Evolutionary conservation across 495 filamentous ascomycete genomes (phyloP).

Genomic region (Saxophila tyrrhenica): DNA sequence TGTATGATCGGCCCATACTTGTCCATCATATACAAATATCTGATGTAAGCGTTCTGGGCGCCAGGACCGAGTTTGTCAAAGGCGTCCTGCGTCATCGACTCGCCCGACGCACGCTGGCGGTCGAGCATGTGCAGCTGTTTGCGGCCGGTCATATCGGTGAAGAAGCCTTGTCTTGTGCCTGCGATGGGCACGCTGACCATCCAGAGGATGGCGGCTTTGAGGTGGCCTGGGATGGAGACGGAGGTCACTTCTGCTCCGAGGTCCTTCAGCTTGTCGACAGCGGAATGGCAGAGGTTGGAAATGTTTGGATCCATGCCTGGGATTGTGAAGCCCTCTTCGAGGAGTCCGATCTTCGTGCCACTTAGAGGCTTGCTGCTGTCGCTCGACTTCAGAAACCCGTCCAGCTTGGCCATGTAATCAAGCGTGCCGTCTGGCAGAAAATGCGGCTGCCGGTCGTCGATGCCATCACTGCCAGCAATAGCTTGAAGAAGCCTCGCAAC

Average conservation of each 20-base stretch:
- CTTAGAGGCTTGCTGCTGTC: slow-evolving; percentile 35
- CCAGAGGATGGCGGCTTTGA: slow-evolving; percentile 3
- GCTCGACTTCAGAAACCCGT: background rate
- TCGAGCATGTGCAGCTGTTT: slow-evolving; percentile 6
- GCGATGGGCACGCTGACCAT: background rate
- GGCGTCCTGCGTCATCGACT: slow-evolving; percentile 2
- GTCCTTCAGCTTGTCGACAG: slow-evolving; percentile 35
- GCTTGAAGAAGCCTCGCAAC: slow-evolving; percentile 39
- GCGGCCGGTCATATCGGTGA: background rate
- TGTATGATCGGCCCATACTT: slow-evolving; percentile 25
- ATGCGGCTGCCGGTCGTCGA: slow-evolving; percentile 42
- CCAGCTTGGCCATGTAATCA: slow-evolving; percentile 22
- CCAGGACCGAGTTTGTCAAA: background rate
- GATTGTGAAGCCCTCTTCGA: slow-evolving; percentile 40
- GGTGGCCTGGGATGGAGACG: slow-evolving; percentile 42
- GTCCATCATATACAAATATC: slow-evolving; percentile 16
- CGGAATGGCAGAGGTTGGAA: slow-evolving; percentile 31
- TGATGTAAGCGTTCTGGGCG: background rate
- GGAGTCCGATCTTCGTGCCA: slow-evolving; percentile 31
- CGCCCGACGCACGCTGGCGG: background rate
- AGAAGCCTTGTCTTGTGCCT: background rate
- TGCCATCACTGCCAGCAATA: slow-evolving; percentile 45
- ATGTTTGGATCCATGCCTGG: slow-evolving; percentile 35
- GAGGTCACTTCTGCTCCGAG: slow-evolving; percentile 42
- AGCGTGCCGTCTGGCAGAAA: background rate